Conservation (phyloP, 768 basidiomycete genomes). For the Rhodotorula taiwanensis region DNA sequence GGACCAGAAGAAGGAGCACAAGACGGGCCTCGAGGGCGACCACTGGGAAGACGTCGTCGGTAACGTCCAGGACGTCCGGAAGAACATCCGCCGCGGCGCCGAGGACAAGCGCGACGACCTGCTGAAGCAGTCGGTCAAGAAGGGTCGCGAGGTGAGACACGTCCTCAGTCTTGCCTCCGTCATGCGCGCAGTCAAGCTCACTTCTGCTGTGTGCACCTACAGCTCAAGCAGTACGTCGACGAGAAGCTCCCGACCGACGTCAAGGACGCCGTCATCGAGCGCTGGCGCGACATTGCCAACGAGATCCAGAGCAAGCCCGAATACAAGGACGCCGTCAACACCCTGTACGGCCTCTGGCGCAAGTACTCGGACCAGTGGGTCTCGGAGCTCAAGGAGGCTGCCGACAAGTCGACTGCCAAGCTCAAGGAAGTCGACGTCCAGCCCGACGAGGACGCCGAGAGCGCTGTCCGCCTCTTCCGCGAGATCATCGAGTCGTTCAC, state of each 20-base stretch:
- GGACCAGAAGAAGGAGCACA: conserved; percentile 41
- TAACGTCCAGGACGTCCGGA: conserved; percentile 34
- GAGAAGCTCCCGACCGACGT: conserved; percentile 47
- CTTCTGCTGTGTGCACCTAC: not conserved
- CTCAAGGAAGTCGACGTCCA: conserved; percentile 40
- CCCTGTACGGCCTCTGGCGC: conserved; percentile 45
- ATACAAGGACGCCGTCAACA: conserved; percentile 43
- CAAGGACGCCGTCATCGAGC: conserved; percentile 45
- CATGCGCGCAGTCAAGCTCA: conserved; percentile 34
- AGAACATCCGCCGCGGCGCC: conserved; percentile 36
- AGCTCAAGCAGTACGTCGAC: conserved; percentile 38
- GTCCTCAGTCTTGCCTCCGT: not conserved
- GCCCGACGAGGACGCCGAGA: conserved; percentile 44
- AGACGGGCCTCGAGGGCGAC: conserved; percentile 41
- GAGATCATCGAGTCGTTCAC: conserved; percentile 46
- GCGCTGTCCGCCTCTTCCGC: conserved; percentile 45
- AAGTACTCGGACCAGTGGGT: conserved; percentile 46
- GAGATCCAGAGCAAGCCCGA: conserved; percentile 41
- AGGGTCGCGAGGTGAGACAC: conserved; percentile 14
- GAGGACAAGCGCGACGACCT: conserved; percentile 35
- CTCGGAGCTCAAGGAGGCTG: conserved; percentile 41
- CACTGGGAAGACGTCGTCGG: conserved; percentile 44
- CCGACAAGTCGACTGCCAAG: conserved; percentile 33
- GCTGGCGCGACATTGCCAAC: conserved; percentile 42
- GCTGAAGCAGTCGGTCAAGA: conserved; percentile 20